Evolutionary conservation across 2,329 filamentous ascomycete genomes (phyloP), one percentile per base, ranked within the genome.

Genomic region (Diaporthe amygdali): DNA sequence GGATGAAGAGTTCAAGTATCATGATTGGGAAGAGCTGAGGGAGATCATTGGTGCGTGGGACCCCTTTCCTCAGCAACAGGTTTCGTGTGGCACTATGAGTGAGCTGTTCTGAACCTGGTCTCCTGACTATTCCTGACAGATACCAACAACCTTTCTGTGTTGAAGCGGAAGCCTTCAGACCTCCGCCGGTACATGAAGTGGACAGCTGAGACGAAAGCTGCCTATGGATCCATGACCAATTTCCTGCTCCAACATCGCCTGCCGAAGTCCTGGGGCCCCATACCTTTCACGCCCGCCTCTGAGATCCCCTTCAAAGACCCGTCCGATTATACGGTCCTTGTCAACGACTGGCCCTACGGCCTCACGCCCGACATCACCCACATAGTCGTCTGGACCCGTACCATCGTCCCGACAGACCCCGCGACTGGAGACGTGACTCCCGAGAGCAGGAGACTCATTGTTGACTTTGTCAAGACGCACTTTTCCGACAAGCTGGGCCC

Each of bases 341-440:
- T 91, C 79, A 98, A 98, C 77, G 95, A 98, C 85, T 98, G 95
- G 95, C 96, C 96, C 0, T 98, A 98, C 77, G 95, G 94, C 4
- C 83, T 97, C 61, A 85, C 84, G 0, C 79, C 85, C 0, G 87
- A 86, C 68, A 89, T 92, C 75, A 85, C 91, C n/a, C 96, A 98
- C 79, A 88, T 98, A 25, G 94, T 98, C 37, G 92, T 97, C 51
- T 98, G 96, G 96, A 93, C 92, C 66, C 96, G 97, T 78, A 96
- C 96, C 49, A 84, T 86, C 17, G 91, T 98, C 72, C 88, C 92
- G 30, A 93, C 93, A 3, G 92, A 97, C 75, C 81, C 89, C 0
- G 84, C 83, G 22, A 93, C 88, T 0, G 94, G 93, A 12, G 91
- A 95, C 75, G 84, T 97, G 83, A 95, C 93, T 3, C 81, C 87